Evolutionary conservation across 2,329 filamentous ascomycete genomes (phyloP).

Genomic region (Aspergillus fijiensis): DNA sequence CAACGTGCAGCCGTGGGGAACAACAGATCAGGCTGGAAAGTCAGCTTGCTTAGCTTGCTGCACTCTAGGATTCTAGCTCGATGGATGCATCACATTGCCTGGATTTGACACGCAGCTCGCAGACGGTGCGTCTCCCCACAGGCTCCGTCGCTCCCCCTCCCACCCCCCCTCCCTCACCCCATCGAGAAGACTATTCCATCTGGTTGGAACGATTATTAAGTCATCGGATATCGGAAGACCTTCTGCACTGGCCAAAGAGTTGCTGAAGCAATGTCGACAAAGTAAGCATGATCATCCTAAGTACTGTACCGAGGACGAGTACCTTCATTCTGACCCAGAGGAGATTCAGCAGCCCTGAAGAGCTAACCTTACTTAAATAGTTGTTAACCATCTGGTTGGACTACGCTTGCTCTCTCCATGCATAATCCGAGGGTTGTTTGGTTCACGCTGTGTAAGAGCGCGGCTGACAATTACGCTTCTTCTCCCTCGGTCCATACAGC

Average conservation of each 20-base stretch:
- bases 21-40: slow-evolving; percentile 10
- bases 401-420: slow-evolving; percentile 22
- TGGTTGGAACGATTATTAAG: slow-evolving; percentile 15
- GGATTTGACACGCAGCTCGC: slow-evolving; percentile 25
- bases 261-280: slow-evolving; percentile 10
- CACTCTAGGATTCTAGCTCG: slow-evolving; percentile 22
- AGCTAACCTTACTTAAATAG: slow-evolving; percentile 26
- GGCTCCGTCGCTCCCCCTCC: slow-evolving; percentile 2
- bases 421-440: slow-evolving; percentile 16
- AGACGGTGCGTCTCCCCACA: slow-evolving; percentile 17
- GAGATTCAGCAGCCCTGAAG: slow-evolving; percentile 16
- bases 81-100: slow-evolving; percentile 35
- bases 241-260: slow-evolving; percentile 3
- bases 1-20: slow-evolving; percentile 21
- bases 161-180: slow-evolving; percentile 1
- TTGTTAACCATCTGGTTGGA: slow-evolving; percentile 17
- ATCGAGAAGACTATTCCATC: slow-evolving; percentile 10
- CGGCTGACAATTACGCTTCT: slow-evolving; percentile 20
- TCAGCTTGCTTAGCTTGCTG: slow-evolving; percentile 15
- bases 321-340: slow-evolving; percentile 12
- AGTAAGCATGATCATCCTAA: slow-evolving; percentile 9
- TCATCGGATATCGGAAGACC: slow-evolving; percentile 1
- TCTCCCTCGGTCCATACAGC: slow-evolving; percentile 3
- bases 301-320: background rate
- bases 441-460: slow-evolving; percentile 17